Evolutionary conservation across 1,284 basidiomycete species (phyloP).

Genomic region (Jaminaea rosea): DNA sequence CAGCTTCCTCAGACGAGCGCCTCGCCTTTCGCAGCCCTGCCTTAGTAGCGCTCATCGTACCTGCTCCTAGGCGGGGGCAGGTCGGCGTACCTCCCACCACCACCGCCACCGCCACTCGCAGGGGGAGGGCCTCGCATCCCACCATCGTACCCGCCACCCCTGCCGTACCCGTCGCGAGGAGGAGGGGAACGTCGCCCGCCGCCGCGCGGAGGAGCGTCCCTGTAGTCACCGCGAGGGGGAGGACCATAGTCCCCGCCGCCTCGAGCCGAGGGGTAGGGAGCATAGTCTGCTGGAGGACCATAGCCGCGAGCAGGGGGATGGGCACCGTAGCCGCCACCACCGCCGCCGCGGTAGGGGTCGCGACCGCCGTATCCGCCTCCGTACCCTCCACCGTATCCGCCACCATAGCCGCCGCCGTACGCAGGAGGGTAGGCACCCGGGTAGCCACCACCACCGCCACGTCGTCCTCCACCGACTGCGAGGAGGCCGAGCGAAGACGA

Average conservation of each 20-base stretch:
- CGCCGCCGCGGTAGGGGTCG: conserved; percentile 49
- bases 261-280: not conserved
- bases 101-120: conserved; percentile 14
- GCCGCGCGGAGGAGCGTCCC: conserved; percentile 14
- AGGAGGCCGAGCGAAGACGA: conserved; percentile 22
- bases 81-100: conserved; percentile 22
- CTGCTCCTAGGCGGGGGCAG: conserved; percentile 22
- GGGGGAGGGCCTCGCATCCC: conserved; percentile 24
- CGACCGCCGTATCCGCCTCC: conserved; percentile 47
- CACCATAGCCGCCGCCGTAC: conserved; percentile 56
- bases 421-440: not conserved
- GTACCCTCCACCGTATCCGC: conserved; percentile 49
- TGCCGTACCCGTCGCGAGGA: conserved; percentile 42
- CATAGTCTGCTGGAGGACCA: no score
- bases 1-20: no score
- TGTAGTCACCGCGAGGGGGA: conserved; percentile 25
- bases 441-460: conserved; percentile 4
- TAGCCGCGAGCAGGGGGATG: not conserved
- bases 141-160: conserved; percentile 17
- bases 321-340: conserved; percentile 27
- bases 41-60: no score
- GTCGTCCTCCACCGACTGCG: conserved; percentile 13
- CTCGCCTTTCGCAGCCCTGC: no score
- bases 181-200: conserved; percentile 47
- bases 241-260: conserved; percentile 1